These are phyloP conservation scores for Fusarium sp. DNA, from an alignment of 2,329 filamentous ascomycete species.

Conservation along the genomic window DNA sequence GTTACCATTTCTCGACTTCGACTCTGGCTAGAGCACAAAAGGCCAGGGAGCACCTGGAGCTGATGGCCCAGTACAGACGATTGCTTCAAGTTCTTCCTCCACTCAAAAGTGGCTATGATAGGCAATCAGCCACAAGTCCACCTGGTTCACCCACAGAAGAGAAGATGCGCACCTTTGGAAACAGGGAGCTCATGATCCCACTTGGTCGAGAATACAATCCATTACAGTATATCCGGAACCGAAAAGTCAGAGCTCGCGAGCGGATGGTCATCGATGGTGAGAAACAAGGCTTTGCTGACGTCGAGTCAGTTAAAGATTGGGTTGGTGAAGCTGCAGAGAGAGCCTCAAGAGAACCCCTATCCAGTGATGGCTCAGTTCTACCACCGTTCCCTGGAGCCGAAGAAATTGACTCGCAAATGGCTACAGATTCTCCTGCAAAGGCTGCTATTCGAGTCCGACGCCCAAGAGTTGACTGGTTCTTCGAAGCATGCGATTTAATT, in stretches of 20 bases:
- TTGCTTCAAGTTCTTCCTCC: conserved; percentile 84
- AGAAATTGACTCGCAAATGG: conserved; percentile 57
- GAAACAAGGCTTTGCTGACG: conserved; percentile 81
- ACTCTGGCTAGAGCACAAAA: conserved; percentile 87
- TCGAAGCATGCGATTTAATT: conserved; percentile 85
- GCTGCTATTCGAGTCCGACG: conserved; percentile 73
- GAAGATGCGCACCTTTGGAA: conserved; percentile 50
- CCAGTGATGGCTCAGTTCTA: conserved; percentile 51
- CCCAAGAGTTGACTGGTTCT: conserved; percentile 85
- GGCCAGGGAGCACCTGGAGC: conserved; percentile 86
- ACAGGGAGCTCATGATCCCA: conserved; percentile 52
- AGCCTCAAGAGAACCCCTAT: conserved; percentile 47
- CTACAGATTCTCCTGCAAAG: conserved; percentile 60
- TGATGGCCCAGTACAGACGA: conserved; percentile 86
- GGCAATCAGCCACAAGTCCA: conserved; percentile 58
- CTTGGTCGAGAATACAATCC: conserved; percentile 87
- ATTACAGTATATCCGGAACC: conserved; percentile 90
- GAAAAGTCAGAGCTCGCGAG: conserved; percentile 85
- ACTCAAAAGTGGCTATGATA: conserved; percentile 64
- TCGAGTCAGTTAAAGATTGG: conserved; percentile 80
- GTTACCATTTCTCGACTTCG: conserved; percentile 80
- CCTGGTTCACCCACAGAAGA: conserved; percentile 56
- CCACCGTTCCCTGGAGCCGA: conserved; percentile 64
- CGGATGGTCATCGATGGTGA: conserved; percentile 80
- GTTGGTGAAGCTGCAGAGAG: conserved; percentile 72